Base-by-base conservation (phyloP, 1,139 yeast species). In the Saccharomyces hybrid region DNA sequence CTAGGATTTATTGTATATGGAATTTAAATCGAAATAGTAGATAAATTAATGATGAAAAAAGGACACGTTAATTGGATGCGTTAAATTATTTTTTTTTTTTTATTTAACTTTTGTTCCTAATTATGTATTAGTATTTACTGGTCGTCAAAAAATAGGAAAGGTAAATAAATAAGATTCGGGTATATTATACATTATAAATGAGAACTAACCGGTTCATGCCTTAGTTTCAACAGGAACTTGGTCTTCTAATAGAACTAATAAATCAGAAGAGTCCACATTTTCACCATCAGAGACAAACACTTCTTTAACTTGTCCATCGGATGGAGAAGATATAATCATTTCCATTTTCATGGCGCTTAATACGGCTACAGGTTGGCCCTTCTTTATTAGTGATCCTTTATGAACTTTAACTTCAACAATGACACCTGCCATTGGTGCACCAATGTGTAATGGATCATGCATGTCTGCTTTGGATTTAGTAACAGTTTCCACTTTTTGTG, bases 381-480 rank as follows among this genome's bases (percentile, higher is more conserved):
- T 91, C 81, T 87, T 88, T 61, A 93, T 96, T 63, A 84, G 87
- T 53, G 83, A 78, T 58, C 95, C 96, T 61, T 82, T 81, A 75
- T 88, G 87, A 59, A 88, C 86, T 70, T 95, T 87, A 56, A 90
- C 86, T 74, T 93, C 98, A 63, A 91, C 88, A 56, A 91, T 89
- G 58, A 91, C 97, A 76, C 99, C 99, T 41, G 97, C 95, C 98
- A 91, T 91, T 72, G 98, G 99, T 5, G 99, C 96, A 64, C 97
- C 98, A 59, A 93, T 85, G 63, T 93, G 96, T 68, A 86, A 87
- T 56, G 95, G 89, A 71, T 88, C 85, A 69, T 81, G 83, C 16
- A 85, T 77, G 62, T 84, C 87, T 51, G 97, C 98, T 80, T 91
- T 93, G 62, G 91, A 86, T 71, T 96, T 85, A 38, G 93, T 77